Conservation (phyloP, 1,284 basidiomycete genomes). For the Cutaneotrichosporon sp. region DNA sequence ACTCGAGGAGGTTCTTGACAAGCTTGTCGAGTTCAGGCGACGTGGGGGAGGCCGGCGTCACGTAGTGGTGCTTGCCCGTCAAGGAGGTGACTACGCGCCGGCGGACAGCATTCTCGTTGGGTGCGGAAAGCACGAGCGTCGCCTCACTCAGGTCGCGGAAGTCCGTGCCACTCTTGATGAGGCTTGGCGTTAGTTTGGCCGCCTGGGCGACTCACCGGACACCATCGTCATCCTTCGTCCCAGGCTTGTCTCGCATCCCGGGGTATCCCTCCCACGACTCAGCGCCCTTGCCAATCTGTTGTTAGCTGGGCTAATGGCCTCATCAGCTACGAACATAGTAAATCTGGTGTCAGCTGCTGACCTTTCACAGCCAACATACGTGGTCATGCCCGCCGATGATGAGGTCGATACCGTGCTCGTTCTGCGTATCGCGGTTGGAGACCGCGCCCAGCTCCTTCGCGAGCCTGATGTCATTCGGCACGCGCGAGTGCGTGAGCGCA, state of each 20-base stretch:
- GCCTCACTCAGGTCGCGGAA: constrained; percentile 84
- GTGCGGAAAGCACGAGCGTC: constrained; percentile 63
- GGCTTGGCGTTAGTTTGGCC: constrained; percentile 20
- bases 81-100: constrained; percentile 66
- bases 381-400: constrained; percentile 91
- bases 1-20: constrained; percentile 67
- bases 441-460: constrained; percentile 65
- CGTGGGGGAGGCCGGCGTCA: constrained; percentile 64
- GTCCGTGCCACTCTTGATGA: constrained; percentile 86
- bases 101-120: constrained; percentile 63
- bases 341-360: constrained; percentile 28
- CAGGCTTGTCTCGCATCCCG: constrained; percentile 61
- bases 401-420: constrained; percentile 76
- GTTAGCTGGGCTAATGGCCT: background rate
- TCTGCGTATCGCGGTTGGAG: constrained; percentile 57
- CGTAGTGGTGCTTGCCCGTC: constrained; percentile 66
- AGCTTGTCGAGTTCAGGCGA: constrained; percentile 64
- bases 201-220: constrained; percentile 58
- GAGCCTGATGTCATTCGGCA: constrained; percentile 69
- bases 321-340: constrained; percentile 33
- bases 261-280: constrained; percentile 72
- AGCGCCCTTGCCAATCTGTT: constrained; percentile 74
- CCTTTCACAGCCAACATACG: constrained; percentile 26
- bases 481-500: constrained; percentile 75
- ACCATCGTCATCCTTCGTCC: constrained; percentile 72